Percentiles rank a stretch among this genome's conserved stretches.
phyloP scores from a whole-genome alignment of 352 stramenopile genomes.

The Plasmopara halstedii region DNA sequence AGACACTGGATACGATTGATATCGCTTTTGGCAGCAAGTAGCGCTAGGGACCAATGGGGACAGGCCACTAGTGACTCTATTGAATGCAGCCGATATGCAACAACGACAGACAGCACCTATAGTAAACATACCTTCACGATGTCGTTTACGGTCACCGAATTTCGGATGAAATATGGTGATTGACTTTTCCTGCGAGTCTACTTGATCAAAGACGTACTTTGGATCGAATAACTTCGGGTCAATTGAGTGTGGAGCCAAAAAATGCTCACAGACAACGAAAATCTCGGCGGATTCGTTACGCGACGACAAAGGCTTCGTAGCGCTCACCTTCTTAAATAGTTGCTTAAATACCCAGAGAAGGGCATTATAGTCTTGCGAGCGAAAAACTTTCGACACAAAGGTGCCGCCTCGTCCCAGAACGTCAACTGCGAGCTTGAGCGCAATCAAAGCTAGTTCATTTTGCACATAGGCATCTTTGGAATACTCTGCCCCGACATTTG shows the following conservation, averaged over 20 bases:
- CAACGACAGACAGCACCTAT: constrained; percentile 12
- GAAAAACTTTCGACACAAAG: constrained; percentile 97
- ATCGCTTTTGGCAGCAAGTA: constrained; percentile 87
- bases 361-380: constrained; percentile 97
- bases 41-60: constrained; percentile 72
- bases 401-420: constrained; percentile 92
- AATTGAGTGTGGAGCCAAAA: constrained; percentile 94
- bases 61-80: constrained; percentile 85
- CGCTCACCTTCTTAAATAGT: constrained; percentile 96
- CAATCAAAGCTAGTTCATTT: constrained; percentile 95
- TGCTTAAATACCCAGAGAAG: constrained; percentile 99
- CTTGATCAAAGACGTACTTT: constrained; percentile 96
- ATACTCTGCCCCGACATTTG: constrained; percentile 98
- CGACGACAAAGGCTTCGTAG: constrained; percentile 97
- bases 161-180: constrained; percentile 98
- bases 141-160: constrained; percentile 91
- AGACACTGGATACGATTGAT: constrained; percentile 72
- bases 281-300: constrained; percentile 99
- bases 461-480: constrained; percentile 99
- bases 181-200: constrained; percentile 81
- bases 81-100: constrained; percentile 70
- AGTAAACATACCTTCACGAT: constrained; percentile 81
- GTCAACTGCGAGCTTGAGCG: constrained; percentile 95
- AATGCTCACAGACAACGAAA: constrained; percentile 97
- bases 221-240: constrained; percentile 97